A percentile compares a stretch with the other conserved stretches of the same genome.
Evolutionary conservation across 2,329 filamentous ascomycete species (phyloP).

Genomic region (Didymella segeticola): DNA sequence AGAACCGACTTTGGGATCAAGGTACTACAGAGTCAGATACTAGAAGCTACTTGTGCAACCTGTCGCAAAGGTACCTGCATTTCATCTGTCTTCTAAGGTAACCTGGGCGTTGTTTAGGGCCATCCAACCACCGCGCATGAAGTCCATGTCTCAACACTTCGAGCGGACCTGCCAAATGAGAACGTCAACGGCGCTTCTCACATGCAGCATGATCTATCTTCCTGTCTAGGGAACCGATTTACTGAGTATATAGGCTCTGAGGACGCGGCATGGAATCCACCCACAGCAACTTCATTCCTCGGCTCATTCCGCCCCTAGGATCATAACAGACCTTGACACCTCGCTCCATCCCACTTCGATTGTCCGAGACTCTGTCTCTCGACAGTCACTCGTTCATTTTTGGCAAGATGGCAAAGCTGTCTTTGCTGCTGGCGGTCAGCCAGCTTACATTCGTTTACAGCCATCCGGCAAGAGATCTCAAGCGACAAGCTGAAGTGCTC

Average conservation of each 20-base stretch:
- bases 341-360: conserved; percentile 16
- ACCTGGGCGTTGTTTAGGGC: conserved; percentile 28
- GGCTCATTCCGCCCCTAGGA: conserved; percentile 33
- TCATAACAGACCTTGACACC: conserved; percentile 8
- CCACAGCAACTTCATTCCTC: conserved; percentile 37
- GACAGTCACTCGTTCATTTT: conserved; percentile 16
- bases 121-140: conserved; percentile 28
- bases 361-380: conserved; percentile 25
- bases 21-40: conserved; percentile 23
- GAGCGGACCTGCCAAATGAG: conserved; percentile 35
- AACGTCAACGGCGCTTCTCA: conserved; percentile 26
- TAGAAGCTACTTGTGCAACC: conserved; percentile 24
- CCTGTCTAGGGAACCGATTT: conserved; percentile 12
- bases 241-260: conserved; percentile 31
- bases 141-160: conserved; percentile 29
- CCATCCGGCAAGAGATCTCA: conserved; percentile 29
- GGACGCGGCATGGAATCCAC: conserved; percentile 21
- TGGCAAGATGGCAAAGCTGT: conserved; percentile 38
- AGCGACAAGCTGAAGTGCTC: conserved; percentile 15
- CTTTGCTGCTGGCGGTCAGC: conserved; percentile 32
- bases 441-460: conserved; percentile 32
- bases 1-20: conserved; percentile 12
- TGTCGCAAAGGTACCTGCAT: conserved; percentile 36
- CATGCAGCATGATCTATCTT: conserved; percentile 25
- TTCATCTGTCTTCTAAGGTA: conserved; percentile 26